A percentile compares a stretch with the other conserved stretches of the same genome.
phyloP scores from a whole-genome alignment of 345 rosid genomes.

The Citrus mangshanensis region DNA sequence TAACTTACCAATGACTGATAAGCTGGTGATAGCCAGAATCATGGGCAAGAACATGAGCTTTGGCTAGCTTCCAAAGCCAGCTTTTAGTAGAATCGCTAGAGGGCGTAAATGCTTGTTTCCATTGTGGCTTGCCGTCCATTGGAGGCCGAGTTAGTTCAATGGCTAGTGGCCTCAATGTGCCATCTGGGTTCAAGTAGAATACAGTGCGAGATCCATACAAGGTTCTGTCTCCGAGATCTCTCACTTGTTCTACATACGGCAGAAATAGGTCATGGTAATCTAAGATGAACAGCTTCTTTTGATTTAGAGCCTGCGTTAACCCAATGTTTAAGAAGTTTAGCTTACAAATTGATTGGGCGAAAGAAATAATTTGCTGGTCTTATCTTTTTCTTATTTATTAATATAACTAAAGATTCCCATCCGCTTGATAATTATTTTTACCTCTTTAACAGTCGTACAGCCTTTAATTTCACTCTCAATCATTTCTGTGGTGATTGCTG shows the following conservation, averaged over 20 bases:
- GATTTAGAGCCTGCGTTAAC: constrained; percentile 40
- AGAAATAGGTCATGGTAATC: constrained; percentile 60
- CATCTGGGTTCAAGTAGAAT: constrained; percentile 50
- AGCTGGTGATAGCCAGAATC: constrained; percentile 77
- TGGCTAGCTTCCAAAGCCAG: constrained; percentile 81
- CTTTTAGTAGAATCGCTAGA: constrained; percentile 37
- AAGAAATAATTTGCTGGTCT: too few species aligned
- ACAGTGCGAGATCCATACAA: constrained; percentile 67
- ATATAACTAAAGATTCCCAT: neutral
- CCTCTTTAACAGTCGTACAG: constrained; percentile 49
- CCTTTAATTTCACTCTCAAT: constrained; percentile 56
- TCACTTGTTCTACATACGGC: constrained; percentile 63
- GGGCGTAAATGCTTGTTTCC: constrained; percentile 53
- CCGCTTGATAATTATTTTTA: neutral
- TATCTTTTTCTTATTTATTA: neutral
- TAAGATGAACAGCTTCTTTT: constrained; percentile 46
- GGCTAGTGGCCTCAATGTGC: constrained; percentile 52
- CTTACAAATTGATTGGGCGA: neutral
- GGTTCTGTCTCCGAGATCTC: constrained; percentile 44
- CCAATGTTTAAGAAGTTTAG: neutral
- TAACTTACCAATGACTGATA: constrained; percentile 62
- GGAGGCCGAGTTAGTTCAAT: constrained; percentile 71
- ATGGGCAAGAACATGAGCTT: constrained; percentile 63
- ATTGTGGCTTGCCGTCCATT: constrained; percentile 50
- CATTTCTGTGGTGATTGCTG: constrained; percentile 63